Evolutionary conservation across 2,329 filamentous ascomycete species (phyloP).

Genomic region (Aspergillus fructus): DNA sequence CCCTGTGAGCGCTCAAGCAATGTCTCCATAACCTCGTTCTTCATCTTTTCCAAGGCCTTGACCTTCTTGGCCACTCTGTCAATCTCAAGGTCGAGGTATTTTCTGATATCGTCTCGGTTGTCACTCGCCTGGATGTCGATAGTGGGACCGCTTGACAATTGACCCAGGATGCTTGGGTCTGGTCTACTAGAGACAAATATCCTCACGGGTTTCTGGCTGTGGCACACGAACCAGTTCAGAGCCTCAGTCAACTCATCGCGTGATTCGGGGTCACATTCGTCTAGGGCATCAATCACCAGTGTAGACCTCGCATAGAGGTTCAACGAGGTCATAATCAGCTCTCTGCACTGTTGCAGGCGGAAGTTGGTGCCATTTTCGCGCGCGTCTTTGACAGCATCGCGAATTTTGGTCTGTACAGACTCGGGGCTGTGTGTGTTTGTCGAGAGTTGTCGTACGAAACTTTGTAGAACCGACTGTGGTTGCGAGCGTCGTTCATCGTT

Average conservation of each 20-base stretch:
- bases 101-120: slow-evolving; percentile 17
- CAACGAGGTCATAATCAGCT: slow-evolving; percentile 21
- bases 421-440: slow-evolving; percentile 14
- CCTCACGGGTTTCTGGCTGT: slow-evolving; percentile 27
- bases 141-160: slow-evolving; percentile 48
- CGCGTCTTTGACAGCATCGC: neutral
- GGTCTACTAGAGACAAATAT: slow-evolving; percentile 37
- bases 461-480: slow-evolving; percentile 31
- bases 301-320: slow-evolving; percentile 31
- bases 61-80: neutral
- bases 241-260: slow-evolving; percentile 27
- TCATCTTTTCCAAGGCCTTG: neutral
- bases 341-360: neutral
- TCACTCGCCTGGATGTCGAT: slow-evolving; percentile 39
- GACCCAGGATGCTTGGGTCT: slow-evolving; percentile 26
- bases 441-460: slow-evolving; percentile 32
- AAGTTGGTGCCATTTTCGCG: neutral
- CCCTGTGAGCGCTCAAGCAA: slow-evolving; percentile 7
- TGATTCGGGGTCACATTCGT: slow-evolving; percentile 32
- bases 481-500: slow-evolving; percentile 19
- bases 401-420: slow-evolving; percentile 16
- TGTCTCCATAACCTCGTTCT: neutral
- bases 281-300: slow-evolving; percentile 37
- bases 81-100: slow-evolving; percentile 2
- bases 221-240: slow-evolving; percentile 24